Conservation (phyloP, 352 stramenopile species). For the Plasmopara halstedii region DNA sequence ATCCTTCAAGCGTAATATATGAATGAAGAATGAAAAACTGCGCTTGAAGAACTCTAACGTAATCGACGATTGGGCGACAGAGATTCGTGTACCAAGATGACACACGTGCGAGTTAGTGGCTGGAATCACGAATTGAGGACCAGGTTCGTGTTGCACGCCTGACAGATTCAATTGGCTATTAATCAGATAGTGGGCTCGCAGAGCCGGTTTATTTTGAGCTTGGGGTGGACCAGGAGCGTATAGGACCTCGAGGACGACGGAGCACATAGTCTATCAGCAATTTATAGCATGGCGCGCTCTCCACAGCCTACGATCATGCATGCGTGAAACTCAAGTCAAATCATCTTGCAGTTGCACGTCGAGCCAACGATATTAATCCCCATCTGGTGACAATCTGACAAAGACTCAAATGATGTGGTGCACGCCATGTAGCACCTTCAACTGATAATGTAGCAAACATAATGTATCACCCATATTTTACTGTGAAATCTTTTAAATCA, state of each 20-base stretch:
- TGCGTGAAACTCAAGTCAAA: conserved; percentile 3
- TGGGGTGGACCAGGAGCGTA: conserved; percentile 13
- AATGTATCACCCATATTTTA: neutral
- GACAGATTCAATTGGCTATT: conserved; percentile 13
- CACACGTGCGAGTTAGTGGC: conserved; percentile 12
- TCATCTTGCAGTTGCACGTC: conserved; percentile 8
- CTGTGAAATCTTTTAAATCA: neutral
- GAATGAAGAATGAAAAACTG: conserved; percentile 18
- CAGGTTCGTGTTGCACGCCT: conserved; percentile 5
- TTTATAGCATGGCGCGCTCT: conserved; percentile 8
- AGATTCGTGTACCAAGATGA: conserved; percentile 8
- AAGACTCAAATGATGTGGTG: neutral
- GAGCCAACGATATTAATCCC: no score
- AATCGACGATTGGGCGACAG: conserved; percentile 9
- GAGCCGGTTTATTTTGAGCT: conserved; percentile 9
- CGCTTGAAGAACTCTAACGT: conserved; percentile 20
- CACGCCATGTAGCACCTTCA: no score
- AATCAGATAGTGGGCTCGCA: conserved; percentile 8
- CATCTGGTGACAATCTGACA: no score
- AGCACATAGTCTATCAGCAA: neutral
- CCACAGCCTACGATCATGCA: neutral
- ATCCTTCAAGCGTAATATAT: conserved; percentile 3
- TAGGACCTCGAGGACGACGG: conserved; percentile 4
- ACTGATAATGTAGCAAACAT: no score
- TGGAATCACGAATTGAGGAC: conserved; percentile 13